Percentiles rank a stretch among this genome's conserved stretches.
Conservation (phyloP, 352 stramenopile genomes). For the Globisporangium recalcitrans region DNA sequence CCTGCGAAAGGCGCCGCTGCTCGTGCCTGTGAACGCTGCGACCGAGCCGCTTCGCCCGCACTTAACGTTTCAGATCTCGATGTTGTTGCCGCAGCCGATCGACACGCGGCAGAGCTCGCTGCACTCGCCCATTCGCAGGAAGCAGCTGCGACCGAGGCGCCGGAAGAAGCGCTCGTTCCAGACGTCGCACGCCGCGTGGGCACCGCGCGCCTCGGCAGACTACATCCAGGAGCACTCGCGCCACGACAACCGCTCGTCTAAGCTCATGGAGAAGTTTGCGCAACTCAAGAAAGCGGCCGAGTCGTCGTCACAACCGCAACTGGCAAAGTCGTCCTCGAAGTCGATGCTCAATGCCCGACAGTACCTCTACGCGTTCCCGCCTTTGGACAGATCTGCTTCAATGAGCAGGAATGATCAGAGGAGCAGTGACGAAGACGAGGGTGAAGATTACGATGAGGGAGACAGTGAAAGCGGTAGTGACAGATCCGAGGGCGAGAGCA, state of each 20-base stretch:
- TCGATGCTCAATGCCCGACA: not conserved
- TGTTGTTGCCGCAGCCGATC: constrained; percentile 46
- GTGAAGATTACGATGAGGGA: constrained; percentile 10
- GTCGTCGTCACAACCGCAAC: not conserved
- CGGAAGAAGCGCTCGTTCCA: constrained; percentile 29
- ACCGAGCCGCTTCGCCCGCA: constrained; percentile 33
- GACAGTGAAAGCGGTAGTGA: constrained; percentile 4
- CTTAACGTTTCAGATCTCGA: constrained; percentile 64
- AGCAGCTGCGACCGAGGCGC: constrained; percentile 27
- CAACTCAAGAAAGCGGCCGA: constrained; percentile 20
- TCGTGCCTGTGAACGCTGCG: constrained; percentile 22
- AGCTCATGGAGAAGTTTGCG: constrained; percentile 34
- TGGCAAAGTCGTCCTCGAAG: constrained; percentile 6
- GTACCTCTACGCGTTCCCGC: constrained; percentile 9
- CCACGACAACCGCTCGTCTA: constrained; percentile 16
- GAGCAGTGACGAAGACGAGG: not conserved
- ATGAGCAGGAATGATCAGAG: not conserved
- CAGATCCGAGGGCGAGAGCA: constrained; percentile 6
- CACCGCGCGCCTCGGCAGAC: constrained; percentile 29
- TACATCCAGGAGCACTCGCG: constrained; percentile 38
- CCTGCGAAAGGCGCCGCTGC: constrained; percentile 8
- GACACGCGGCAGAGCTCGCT: constrained; percentile 45
- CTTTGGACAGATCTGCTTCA: not conserved
- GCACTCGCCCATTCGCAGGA: constrained; percentile 42
- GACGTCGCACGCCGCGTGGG: constrained; percentile 37